phyloP scores from a whole-genome alignment of 2,329 filamentous ascomycete genomes.

The Emericellopsis atlantica region DNA sequence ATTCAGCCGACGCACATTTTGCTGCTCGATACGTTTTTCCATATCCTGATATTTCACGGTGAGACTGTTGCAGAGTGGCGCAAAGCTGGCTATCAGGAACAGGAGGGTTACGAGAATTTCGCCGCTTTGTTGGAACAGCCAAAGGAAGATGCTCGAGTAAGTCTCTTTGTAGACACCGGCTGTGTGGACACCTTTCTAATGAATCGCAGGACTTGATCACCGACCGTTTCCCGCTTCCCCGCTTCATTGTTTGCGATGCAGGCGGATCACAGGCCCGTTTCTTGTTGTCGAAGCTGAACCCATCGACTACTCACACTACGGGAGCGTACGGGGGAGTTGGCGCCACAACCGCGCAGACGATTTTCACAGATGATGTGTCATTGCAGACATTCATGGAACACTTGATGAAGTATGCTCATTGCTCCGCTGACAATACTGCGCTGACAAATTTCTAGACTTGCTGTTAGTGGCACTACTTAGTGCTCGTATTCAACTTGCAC shows the following conservation, averaged over 20 bases:
- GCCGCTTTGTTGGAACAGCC: constrained; percentile 76
- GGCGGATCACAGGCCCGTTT: constrained; percentile 96
- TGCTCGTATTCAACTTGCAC: no score
- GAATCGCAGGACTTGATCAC: constrained; percentile 73
- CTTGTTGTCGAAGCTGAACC: constrained; percentile 91
- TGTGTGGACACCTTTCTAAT: constrained; percentile 5
- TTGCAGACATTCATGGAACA: constrained; percentile 99
- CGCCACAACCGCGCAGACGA: constrained; percentile 82
- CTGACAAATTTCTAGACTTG: constrained; percentile 28
- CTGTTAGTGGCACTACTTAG: constrained; percentile 52
- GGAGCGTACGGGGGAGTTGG: constrained; percentile 83
- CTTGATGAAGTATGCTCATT: constrained; percentile 77
- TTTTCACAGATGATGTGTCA: constrained; percentile 97
- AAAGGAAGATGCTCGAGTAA: constrained; percentile 88
- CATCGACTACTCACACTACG: constrained; percentile 90
- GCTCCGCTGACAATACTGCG: background rate
- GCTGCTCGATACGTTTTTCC: constrained; percentile 96
- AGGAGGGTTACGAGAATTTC: constrained; percentile 98
- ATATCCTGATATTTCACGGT: constrained; percentile 97
- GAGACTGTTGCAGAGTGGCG: constrained; percentile 97
- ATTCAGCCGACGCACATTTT: constrained; percentile 92
- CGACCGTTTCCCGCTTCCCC: constrained; percentile 92
- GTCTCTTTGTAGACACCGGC: constrained; percentile 16
- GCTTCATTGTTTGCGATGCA: constrained; percentile 98
- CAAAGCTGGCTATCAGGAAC: constrained; percentile 94